Evolutionary conservation across 2,329 filamentous ascomycete species (phyloP), one percentile per base, ranked within the genome.

Genomic region (Cercospora berteroae): DNA sequence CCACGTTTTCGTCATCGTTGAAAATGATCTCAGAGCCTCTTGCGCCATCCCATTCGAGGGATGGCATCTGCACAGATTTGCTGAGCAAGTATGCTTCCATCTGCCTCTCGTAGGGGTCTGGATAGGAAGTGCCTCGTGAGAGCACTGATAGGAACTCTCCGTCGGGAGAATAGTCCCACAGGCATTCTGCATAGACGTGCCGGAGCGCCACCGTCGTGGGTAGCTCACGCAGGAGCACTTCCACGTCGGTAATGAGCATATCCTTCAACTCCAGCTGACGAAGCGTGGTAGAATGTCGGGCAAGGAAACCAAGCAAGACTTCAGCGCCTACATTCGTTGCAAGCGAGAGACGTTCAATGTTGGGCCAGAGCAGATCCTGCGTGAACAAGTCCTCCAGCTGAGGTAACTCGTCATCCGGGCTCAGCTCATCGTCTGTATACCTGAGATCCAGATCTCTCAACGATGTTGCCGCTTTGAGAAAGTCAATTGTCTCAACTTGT

Each of bases 171-270:
- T 69, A 56, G 10, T 74, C 72, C 64, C 69, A 70, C 20, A 75
- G 50, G 16, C 67, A 70, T 42, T 73, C 72, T n/a, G 73, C 39
- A 57, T 74, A 71, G 1, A 74, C 66, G 23, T 67, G 63, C 20
- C 70, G 60, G 23, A 75, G 64, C 4, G 65, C 56, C 16, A 74
- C 48, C 4, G 36, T 42, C 36, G 36, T n/a, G 36, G 36, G 36
- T 42, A 42, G 36, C 36, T n/a, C 36, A 42, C 36, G 36, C 36
- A 42, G 36, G 2, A 42, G 36, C 36, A 42, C 36, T 42, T n/a
- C 36, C 16, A 42, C 36, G 16, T 42, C 36, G 16, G 36, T n/a
- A 42, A 42, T 42, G 16, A 42, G 36, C 36, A 42, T 42, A n/a
- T 42, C 36, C 6, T 3, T 42, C 36, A 42, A n/a, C 36, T 42